Evolutionary conservation across 176 grass and related monocot genomes (phyloP).

Genomic region (Phyllostachys edulis): DNA sequence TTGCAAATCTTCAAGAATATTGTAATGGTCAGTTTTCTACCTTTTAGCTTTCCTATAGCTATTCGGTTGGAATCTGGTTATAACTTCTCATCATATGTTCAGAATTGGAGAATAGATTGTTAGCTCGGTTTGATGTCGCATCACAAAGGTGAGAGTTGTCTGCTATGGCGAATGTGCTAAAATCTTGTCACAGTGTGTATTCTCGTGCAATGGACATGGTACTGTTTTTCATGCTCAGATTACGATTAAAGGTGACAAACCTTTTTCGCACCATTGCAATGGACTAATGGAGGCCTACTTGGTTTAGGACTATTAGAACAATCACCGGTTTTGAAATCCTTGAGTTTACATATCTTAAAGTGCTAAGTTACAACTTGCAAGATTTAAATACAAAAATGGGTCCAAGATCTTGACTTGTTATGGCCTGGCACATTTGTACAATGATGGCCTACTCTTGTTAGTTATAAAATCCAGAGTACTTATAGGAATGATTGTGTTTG

Average conservation of each 20-base stretch:
- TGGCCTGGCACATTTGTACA: too few species aligned
- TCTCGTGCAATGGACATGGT: conserved; percentile 19
- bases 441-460: too few species aligned
- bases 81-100: conserved; percentile 36
- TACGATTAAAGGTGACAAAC: conserved; percentile 14
- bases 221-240: conserved; percentile 7
- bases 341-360: too few species aligned
- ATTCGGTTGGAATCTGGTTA: conserved; percentile 11
- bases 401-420: too few species aligned
- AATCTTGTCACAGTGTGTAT: conserved; percentile 85
- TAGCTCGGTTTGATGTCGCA: conserved; percentile 93
- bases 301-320: not conserved
- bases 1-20: conserved; percentile 99
- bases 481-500: not conserved
- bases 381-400: too few species aligned
- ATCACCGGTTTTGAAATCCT: too few species aligned
- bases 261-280: not conserved
- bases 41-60: conserved; percentile 5
- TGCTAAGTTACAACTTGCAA: too few species aligned
- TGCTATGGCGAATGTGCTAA: conserved; percentile 97
- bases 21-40: conserved; percentile 79
- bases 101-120: conserved; percentile 98
- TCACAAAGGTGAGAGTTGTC: conserved; percentile 89
- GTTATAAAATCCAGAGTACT: too few species aligned
- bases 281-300: not conserved